These are phyloP conservation scores for Naumovozyma dairenensis DNA, from an alignment of 805 yeast species.

Conservation along the genomic window DNA sequence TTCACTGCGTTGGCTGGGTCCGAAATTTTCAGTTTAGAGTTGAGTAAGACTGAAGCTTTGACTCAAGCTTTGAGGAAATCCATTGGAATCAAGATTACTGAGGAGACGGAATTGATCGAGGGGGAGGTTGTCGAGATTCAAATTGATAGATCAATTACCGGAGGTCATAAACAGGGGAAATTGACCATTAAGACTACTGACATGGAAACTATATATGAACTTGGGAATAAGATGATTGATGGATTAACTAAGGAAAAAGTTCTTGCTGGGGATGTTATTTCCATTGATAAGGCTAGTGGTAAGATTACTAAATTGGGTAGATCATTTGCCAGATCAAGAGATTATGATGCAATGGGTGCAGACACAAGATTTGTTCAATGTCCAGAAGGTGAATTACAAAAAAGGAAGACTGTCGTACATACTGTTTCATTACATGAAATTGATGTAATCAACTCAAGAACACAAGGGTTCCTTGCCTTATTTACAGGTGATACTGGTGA, in stretches of 20 bases:
- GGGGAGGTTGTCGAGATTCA: slow-evolving; percentile 98
- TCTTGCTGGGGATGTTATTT: slow-evolving; percentile 92
- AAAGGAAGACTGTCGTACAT: slow-evolving; percentile 90
- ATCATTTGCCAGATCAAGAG: slow-evolving; percentile 91
- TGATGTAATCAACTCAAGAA: slow-evolving; percentile 93
- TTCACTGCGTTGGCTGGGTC: slow-evolving; percentile 93
- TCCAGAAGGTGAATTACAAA: slow-evolving; percentile 97
- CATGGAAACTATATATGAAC: slow-evolving; percentile 96
- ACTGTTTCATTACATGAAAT: slow-evolving; percentile 97
- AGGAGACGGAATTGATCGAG: slow-evolving; percentile 93
- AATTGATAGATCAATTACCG: slow-evolving; percentile 85
- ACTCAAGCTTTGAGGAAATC: slow-evolving; percentile 95
- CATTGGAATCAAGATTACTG: slow-evolving; percentile 90
- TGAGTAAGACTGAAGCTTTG: slow-evolving; percentile 90
- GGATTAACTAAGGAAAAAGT: slow-evolving; percentile 91
- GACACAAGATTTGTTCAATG: slow-evolving; percentile 96
- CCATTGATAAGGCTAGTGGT: slow-evolving; percentile 92
- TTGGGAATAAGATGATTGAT: slow-evolving; percentile 90
- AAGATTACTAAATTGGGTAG: slow-evolving; percentile 90
- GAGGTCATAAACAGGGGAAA: slow-evolving; percentile 98
- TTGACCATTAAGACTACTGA: slow-evolving; percentile 94
- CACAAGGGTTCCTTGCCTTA: slow-evolving; percentile 93
- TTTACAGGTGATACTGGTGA: slow-evolving; percentile 97
- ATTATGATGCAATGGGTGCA: slow-evolving; percentile 98
- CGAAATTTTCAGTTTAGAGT: slow-evolving; percentile 83